Evolutionary conservation across 495 filamentous ascomycete species (phyloP).

Genomic region (Aspergillus biplanus): DNA sequence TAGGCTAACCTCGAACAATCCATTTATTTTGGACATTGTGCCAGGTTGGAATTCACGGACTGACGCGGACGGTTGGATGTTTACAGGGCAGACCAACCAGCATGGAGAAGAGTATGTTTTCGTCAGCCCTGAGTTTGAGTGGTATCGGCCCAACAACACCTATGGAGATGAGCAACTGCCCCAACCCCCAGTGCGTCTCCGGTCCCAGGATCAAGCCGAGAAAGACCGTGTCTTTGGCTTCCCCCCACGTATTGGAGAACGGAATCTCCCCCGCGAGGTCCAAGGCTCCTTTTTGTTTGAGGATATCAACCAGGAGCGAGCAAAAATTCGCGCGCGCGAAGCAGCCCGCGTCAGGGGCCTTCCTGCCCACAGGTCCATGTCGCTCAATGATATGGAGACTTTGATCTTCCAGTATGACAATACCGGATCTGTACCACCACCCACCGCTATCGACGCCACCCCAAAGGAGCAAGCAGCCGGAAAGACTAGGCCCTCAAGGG

Average conservation of each 20-base stretch:
- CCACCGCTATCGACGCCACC: not conserved
- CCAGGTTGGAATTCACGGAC: slow-evolving; percentile 23
- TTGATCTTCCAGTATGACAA: slow-evolving; percentile 23
- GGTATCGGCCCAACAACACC: slow-evolving; percentile 35
- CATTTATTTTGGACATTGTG: slow-evolving; percentile 22
- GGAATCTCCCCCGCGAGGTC: slow-evolving; percentile 36
- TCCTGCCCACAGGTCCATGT: slow-evolving; percentile 19
- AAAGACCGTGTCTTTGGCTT: slow-evolving; percentile 40
- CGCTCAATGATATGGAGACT: slow-evolving; percentile 18
- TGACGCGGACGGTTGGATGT: slow-evolving; percentile 37
- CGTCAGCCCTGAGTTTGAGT: slow-evolving; percentile 28
- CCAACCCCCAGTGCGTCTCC: slow-evolving; percentile 36
- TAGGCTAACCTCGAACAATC: slow-evolving; percentile 24
- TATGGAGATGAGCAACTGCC: slow-evolving; percentile 37
- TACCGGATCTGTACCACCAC: not conserved
- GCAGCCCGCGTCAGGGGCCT: slow-evolving; percentile 25
- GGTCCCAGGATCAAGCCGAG: slow-evolving; percentile 33
- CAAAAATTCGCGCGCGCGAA: slow-evolving; percentile 27
- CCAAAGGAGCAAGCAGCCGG: not conserved
- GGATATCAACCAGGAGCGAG: slow-evolving; percentile 24
- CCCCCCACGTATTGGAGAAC: slow-evolving; percentile 44
- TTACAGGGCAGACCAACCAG: slow-evolving; percentile 40
- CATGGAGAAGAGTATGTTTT: slow-evolving; percentile 40
- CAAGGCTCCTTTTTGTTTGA: slow-evolving; percentile 22
- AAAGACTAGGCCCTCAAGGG: slow-evolving; percentile 1